Conservation (phyloP, 2,329 filamentous ascomycete species). For the Paecilomyces niveus region DNA sequence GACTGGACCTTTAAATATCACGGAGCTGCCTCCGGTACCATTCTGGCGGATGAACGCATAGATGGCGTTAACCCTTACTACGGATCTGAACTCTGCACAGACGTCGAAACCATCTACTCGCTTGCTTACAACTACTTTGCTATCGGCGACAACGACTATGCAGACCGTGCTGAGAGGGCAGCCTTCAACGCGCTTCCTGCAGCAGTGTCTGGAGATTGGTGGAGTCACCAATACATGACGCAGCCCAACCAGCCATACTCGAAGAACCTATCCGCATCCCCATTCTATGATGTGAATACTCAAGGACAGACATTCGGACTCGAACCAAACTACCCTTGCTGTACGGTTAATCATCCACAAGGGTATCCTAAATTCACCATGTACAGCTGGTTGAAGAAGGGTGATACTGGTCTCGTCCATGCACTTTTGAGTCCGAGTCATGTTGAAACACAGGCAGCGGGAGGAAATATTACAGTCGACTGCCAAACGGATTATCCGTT, state of each 20-base stretch:
- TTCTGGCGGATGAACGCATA: constrained; percentile 46
- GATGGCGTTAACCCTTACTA: constrained; percentile 37
- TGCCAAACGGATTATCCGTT: constrained; percentile 49
- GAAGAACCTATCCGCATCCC: constrained; percentile 33
- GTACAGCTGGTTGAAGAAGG: constrained; percentile 39
- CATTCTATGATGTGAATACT: constrained; percentile 44
- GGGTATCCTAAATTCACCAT: constrained; percentile 51
- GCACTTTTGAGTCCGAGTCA: constrained; percentile 43
- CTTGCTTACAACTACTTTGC: constrained; percentile 45
- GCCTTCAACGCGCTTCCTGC: constrained; percentile 52
- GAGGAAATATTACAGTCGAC: constrained; percentile 32
- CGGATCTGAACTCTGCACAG: constrained; percentile 46
- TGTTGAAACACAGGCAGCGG: constrained; percentile 32
- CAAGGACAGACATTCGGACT: constrained; percentile 45
- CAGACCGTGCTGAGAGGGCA: constrained; percentile 46
- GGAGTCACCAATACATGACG: constrained; percentile 50
- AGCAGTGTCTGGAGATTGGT: constrained; percentile 47
- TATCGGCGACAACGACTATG: constrained; percentile 40
- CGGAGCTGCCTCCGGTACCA: constrained; percentile 40
- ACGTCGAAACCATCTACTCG: constrained; percentile 48
- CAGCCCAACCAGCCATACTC: constrained; percentile 49
- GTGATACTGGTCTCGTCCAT: constrained; percentile 43
- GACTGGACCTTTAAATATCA: constrained; percentile 45
- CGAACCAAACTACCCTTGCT: constrained; percentile 48
- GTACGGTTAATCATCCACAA: constrained; percentile 53